Evolutionary conservation across 306 rosid species (phyloP), one percentile per base, ranked within the genome.

Genomic region (Ormosia semicastrata): DNA sequence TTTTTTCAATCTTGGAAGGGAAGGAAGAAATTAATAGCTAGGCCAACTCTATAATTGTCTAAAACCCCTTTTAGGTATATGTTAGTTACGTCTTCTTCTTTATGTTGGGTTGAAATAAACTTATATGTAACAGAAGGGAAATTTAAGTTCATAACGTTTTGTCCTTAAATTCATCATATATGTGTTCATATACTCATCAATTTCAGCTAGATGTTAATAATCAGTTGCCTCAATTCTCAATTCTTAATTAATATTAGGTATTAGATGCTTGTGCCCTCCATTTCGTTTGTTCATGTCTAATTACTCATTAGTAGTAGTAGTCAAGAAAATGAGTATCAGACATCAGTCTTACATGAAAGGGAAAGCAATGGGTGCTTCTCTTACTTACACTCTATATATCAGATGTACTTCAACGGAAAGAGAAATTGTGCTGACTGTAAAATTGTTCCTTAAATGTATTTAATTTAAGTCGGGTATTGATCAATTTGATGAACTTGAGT

Each of bases 1-100:
- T 60, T 77, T 41, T 43, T 75, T 63, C 33, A 40, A 59, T 49
- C 32, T 81, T 64, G 66, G 66, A 81, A 39, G 83, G 24, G 24
- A 24, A 24, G 24, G 24, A 73, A 43, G 24, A 24, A 24, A 75
- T 53, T 64, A 78, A 70, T 74, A 24, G 24, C 24, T 24, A 75
- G 82, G 78, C 73, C 71, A 75, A 81, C 72, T 84, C 36, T 52
- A 65, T 60, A 71, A 60, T 70, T 79, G 50, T 63, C 77, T 37
- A 58, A 80, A 78, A 13, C 78, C 77, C 74, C 70, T 79, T 24
- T 85, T 82, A 85, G 90, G 87, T 85, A 81, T 82, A 84, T 83
- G 76, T 59, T 71, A 78, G 40, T 58, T 59, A 65, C 80, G 77
- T 72, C 50, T 56, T 73, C 44, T 50, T 68, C 32, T 72, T 66